Evolutionary conservation across 345 rosid species (phyloP).

Genomic region (Lepidium didymum): DNA sequence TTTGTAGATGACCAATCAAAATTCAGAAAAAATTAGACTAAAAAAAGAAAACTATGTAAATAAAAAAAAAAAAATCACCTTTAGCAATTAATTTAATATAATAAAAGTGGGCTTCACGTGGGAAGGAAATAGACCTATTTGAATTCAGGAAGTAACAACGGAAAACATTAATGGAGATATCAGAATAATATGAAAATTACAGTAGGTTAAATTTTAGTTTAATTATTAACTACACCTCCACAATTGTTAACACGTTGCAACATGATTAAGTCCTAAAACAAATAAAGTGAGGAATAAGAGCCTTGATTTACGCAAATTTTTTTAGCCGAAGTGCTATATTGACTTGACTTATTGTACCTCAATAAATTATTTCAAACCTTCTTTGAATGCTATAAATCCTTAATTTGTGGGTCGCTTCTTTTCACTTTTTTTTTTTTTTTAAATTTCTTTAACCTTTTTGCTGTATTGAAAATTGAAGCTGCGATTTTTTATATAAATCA

Average conservation of each 20-base stretch:
- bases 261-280: not conserved
- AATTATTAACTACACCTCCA: not conserved
- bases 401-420: constrained; percentile 21
- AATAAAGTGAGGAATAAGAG: not conserved
- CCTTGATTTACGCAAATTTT: constrained; percentile 21
- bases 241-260: not conserved
- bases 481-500: not conserved
- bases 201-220: not conserved
- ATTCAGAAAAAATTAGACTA: too few species aligned
- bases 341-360: constrained; percentile 11
- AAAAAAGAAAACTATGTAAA: too few species aligned
- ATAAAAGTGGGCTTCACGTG: not conserved
- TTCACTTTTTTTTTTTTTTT: not conserved
- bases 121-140: constrained; percentile 1
- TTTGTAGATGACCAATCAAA: too few species aligned
- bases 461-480: constrained; percentile 7
- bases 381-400: constrained; percentile 14
- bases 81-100: not conserved
- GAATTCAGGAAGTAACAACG: not conserved
- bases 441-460: not conserved
- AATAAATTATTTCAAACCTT: not conserved
- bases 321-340: not conserved
- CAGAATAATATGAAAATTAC: not conserved
- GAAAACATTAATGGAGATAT: not conserved
- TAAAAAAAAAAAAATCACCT: too few species aligned